Evolutionary conservation across 1,139 yeast species (phyloP), one percentile per base, ranked within the genome.

Genomic region (Nakaseomyces bracarensis): DNA sequence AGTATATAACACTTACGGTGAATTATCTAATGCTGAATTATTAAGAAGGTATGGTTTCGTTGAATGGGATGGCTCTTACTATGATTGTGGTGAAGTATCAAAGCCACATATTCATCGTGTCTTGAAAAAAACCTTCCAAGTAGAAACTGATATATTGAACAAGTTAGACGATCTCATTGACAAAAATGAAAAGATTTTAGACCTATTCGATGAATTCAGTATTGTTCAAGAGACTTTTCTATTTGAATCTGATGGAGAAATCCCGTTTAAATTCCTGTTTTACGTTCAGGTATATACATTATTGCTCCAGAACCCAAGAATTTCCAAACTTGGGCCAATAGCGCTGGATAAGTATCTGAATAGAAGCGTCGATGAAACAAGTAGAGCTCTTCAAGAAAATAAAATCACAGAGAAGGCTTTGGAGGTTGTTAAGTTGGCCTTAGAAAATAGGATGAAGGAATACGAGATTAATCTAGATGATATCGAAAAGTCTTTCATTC

Each of bases 41-140:
- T 68, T 91, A 45, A 75, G 98, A 53, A 72, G 95, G 43, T 91
- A 89, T 52, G 98, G 98, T 0, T 91, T 85, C 55, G 93, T 85
- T 18, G 96, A 91, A 61, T 62, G 69, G 46, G 71, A 70, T 10
- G 89, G 89, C 0, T 84, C 95, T 1, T 75, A 73, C 41, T 77
- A 69, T 57, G 97, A 91, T 58, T 82, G 84, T 52, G 96, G 82
- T 6, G 97, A 91, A 59, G 56, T 91, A 2, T 71, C 79, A 1
- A 48, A 79, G 38, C 40, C 49, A 0, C 54, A 56, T 3, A 67
- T 82, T 15, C 65, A 65, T 35, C 51, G 45, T 1, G 49, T 55
- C 0, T 18, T 62, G 6, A 36, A 38, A 3, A 36, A 51, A 15
- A 48, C 52, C 38, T 57, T 44, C 18, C 38, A 46, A 2, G 35